Base-by-base conservation (phyloP, 805 yeast genomes). In the Candida krabiensis region DNA sequence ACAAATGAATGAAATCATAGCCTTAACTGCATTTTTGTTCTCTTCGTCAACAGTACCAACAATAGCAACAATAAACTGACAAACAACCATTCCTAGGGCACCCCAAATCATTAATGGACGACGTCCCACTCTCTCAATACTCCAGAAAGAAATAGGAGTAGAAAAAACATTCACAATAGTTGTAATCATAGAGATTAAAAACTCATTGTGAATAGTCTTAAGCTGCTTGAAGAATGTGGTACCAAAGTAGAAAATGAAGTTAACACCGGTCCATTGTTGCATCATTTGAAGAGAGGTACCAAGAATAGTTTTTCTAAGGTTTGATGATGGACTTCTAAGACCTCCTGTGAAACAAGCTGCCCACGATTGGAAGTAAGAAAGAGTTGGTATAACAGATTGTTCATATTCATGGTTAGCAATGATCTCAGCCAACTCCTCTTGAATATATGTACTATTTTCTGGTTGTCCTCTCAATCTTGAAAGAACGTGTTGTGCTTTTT, bases 231-330 rank as follows among this genome's bases (percentile, higher is more conserved):
- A 82, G 63, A 82, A 79, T 19, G 80, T 71, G 17, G 85, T 80
- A 60, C 86, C 84, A 55, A 76, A 84, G 70, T 84, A 84, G 67
- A 84, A 80, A 45, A 83, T 74, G 55, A 81, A 83, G 67, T 83
- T 83, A 50, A 82, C 73, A 66, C 91, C 93, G 33, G 88, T 80
- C 66, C 81, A 72, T 67, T 84, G 91, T 66, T 83, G 89, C 70
- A 83, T 60, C 66, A 61, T 60, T 53, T 70, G 75, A 30, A 70
- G 40, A 15, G 66, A 61, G 19, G 69, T 58, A 52, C 76, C 75
- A 19, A 71, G 59, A 33, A 69, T 56, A 19, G 71, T 63, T 53
- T 72, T 65, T 61, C 71, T 69, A 28, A 67, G 43, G 53, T 69
- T 71, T 12, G 63, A 58, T 39, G 70, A 56, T 7, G 58, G 52